Conservation (phyloP, 768 basidiomycete species). For the Guyanaporus albipodus region DNA sequence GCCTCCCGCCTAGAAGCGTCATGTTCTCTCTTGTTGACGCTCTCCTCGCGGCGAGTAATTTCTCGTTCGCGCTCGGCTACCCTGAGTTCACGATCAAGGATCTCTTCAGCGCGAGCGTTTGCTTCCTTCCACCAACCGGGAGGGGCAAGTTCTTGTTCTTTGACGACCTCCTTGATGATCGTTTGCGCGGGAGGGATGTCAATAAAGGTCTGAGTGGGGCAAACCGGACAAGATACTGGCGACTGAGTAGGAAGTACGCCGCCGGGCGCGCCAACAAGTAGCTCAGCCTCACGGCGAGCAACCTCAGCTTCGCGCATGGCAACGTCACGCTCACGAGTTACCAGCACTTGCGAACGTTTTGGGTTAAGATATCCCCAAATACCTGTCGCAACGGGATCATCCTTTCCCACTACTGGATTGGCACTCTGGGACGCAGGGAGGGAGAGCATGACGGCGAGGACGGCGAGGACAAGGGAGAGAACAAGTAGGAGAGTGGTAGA, state of each 20-base stretch:
- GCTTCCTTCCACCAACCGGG: slow-evolving; percentile 74
- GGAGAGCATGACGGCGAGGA: slow-evolving; percentile 88
- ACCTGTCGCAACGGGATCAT: slow-evolving; percentile 43
- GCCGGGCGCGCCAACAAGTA: slow-evolving; percentile 78
- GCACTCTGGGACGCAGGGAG: slow-evolving; percentile 56
- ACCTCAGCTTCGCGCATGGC: slow-evolving; percentile 85
- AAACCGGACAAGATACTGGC: slow-evolving; percentile 53
- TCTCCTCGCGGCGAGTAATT: slow-evolving; percentile 82
- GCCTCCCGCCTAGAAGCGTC: slow-evolving; percentile 82
- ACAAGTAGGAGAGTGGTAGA: slow-evolving; percentile 86
- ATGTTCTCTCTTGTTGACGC: slow-evolving; percentile 79
- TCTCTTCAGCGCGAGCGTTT: slow-evolving; percentile 71
- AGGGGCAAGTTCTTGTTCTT: slow-evolving; percentile 73
- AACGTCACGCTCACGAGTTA: slow-evolving; percentile 74
- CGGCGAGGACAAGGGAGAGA: slow-evolving; percentile 79
- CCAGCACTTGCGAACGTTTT: slow-evolving; percentile 75
- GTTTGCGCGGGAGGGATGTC: slow-evolving; percentile 68
- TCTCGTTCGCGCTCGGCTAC: slow-evolving; percentile 84
- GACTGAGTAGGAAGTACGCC: slow-evolving; percentile 63
- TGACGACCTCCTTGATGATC: slow-evolving; percentile 83
- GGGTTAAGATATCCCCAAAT: slow-evolving; percentile 75
- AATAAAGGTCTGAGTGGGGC: slow-evolving; percentile 48
- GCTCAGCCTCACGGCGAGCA: slow-evolving; percentile 82
- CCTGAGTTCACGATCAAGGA: slow-evolving; percentile 81
- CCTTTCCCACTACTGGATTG: slow-evolving; percentile 28